These are phyloP conservation scores for Multifurca ochricompacta DNA, from an alignment of 768 basidiomycete genomes.

Conservation along the genomic window DNA sequence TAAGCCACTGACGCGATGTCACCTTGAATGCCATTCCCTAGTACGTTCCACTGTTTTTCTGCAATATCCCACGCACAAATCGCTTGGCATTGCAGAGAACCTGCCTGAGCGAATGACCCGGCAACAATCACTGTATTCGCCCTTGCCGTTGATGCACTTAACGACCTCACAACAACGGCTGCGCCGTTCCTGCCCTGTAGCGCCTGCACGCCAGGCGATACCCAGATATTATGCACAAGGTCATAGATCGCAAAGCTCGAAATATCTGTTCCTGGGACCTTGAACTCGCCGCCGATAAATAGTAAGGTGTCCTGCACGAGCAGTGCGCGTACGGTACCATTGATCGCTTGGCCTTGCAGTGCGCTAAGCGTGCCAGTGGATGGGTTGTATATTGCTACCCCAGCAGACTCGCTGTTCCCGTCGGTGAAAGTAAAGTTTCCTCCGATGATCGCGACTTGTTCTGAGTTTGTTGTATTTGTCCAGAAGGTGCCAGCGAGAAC, in stretches of 20 bases:
- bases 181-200: slow-evolving; percentile 50
- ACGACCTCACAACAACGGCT: slow-evolving; percentile 59
- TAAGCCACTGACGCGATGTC: slow-evolving; percentile 73
- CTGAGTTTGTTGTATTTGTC: slow-evolving; percentile 64
- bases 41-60: slow-evolving; percentile 67
- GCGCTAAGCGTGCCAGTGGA: slow-evolving; percentile 40
- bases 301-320: slow-evolving; percentile 61
- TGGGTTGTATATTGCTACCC: slow-evolving; percentile 66
- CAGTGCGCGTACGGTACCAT: slow-evolving; percentile 72
- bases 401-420: slow-evolving; percentile 35
- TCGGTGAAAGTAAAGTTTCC: slow-evolving; percentile 75
- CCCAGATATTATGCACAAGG: slow-evolving; percentile 57
- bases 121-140: slow-evolving; percentile 66
- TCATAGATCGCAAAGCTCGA: slow-evolving; percentile 80
- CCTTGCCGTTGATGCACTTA: slow-evolving; percentile 55
- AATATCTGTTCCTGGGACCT: slow-evolving; percentile 43
- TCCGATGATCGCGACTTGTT: slow-evolving; percentile 71
- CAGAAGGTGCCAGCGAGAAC: slow-evolving; percentile 85
- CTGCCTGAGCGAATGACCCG: slow-evolving; percentile 80
- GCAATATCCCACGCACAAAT: slow-evolving; percentile 70
- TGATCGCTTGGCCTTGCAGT: slow-evolving; percentile 53
- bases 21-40: slow-evolving; percentile 77
- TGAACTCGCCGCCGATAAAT: slow-evolving; percentile 83
- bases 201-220: slow-evolving; percentile 46
- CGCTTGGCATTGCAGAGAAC: slow-evolving; percentile 61